Conservation (phyloP, 2,329 filamentous ascomycete genomes). For the Xylaria sp. region DNA sequence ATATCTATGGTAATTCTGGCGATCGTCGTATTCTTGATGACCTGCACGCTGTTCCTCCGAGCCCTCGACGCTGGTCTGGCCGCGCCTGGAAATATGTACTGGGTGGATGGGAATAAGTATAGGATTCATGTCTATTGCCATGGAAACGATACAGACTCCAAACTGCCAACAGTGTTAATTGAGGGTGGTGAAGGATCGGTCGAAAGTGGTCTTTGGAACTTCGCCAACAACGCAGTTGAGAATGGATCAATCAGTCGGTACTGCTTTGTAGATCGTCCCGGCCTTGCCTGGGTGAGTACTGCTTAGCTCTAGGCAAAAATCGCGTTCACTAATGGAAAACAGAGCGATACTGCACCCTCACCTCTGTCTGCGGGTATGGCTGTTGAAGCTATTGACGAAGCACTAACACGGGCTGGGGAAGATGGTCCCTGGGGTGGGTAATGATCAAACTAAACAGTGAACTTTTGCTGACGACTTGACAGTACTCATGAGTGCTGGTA, state of each 20-base stretch:
- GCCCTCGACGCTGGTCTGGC: conserved; percentile 79
- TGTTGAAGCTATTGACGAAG: conserved; percentile 88
- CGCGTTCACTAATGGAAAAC: conserved; percentile 17
- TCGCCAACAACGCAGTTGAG: conserved; percentile 77
- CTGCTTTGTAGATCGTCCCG: conserved; percentile 95
- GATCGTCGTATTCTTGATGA: conserved; percentile 76
- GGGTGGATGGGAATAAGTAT: conserved; percentile 86
- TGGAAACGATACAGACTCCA: conserved; percentile 73
- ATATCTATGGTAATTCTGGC: conserved; percentile 75
- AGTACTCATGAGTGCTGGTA: conserved; percentile 83
- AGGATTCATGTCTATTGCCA: conserved; percentile 85
- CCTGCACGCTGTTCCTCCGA: conserved; percentile 81
- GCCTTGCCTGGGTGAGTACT: conserved; percentile 75
- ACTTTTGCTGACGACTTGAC: conserved; percentile 19
- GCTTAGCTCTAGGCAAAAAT: background rate
- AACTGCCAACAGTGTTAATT: conserved; percentile 81
- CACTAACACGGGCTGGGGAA: conserved; percentile 81
- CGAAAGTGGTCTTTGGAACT: conserved; percentile 80
- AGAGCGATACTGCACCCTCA: conserved; percentile 88
- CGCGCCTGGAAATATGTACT: conserved; percentile 78
- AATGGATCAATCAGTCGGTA: conserved; percentile 88
- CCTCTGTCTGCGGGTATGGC: conserved; percentile 93
- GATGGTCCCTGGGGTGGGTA: conserved; percentile 76
- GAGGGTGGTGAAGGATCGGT: conserved; percentile 85
- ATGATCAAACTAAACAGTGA: background rate